These are phyloP conservation scores for Xylariaceae sp. DNA, from an alignment of 2,329 filamentous ascomycete species.

Conservation along the genomic window DNA sequence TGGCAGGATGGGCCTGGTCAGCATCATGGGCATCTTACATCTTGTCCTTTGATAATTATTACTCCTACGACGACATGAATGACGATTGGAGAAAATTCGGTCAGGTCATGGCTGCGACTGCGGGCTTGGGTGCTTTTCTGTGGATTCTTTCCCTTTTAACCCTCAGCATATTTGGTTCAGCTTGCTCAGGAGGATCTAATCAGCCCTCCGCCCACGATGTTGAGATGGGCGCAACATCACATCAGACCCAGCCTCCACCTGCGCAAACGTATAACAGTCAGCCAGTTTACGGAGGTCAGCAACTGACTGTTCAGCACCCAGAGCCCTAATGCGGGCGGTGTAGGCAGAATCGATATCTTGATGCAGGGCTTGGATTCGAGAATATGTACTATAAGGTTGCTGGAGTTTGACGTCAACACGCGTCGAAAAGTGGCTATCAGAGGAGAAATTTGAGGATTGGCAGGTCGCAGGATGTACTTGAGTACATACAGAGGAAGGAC, in stretches of 20 bases:
- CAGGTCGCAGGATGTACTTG: too few species aligned
- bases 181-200: conserved; percentile 23
- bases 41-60: conserved; percentile 19
- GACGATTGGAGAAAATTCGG: conserved; percentile 22
- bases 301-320: background rate
- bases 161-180: conserved; percentile 34
- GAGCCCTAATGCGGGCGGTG: background rate
- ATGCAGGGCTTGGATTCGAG: too few species aligned
- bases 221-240: conserved; percentile 16
- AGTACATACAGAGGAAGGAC: too few species aligned
- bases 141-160: conserved; percentile 38
- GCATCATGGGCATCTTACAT: conserved; percentile 30
- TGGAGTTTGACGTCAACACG: too few species aligned
- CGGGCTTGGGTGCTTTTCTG: conserved; percentile 36
- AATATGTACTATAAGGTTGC: too few species aligned
- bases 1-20: conserved; percentile 39
- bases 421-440: too few species aligned
- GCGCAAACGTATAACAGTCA: background rate
- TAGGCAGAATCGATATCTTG: background rate
- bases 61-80: conserved; percentile 7
- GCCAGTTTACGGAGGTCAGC: background rate
- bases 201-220: conserved; percentile 14
- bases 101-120: conserved; percentile 33
- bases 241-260: background rate
- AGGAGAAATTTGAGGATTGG: too few species aligned